These are phyloP conservation scores for Wickerhamiella shivajii DNA, from an alignment of 805 yeast genomes.

Conservation along the genomic window DNA sequence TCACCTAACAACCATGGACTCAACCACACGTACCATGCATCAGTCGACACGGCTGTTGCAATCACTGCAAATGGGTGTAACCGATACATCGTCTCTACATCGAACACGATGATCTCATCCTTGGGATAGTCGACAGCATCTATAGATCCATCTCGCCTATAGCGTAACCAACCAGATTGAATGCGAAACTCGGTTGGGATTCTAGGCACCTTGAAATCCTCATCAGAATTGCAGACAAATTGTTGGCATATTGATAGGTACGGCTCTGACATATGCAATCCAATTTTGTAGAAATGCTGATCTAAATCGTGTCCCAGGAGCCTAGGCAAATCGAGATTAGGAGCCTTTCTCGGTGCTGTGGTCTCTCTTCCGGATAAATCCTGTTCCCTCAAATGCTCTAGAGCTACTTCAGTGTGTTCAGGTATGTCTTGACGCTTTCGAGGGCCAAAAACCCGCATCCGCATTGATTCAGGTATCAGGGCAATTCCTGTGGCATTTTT, in stretches of 20 bases:
- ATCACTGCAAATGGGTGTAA: constrained; percentile 58
- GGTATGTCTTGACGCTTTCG: constrained; percentile 1
- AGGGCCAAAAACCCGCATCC: constrained; percentile 14
- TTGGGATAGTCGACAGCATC: constrained; percentile 48
- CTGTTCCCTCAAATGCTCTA: constrained; percentile 12
- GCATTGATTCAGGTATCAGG: constrained; percentile 6
- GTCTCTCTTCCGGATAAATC: constrained; percentile 14
- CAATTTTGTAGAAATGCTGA: constrained; percentile 68
- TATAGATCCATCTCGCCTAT: constrained; percentile 44
- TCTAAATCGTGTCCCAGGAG: constrained; percentile 62
- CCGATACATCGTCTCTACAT: constrained; percentile 76
- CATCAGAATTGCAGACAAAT: constrained; percentile 22
- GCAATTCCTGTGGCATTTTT: constrained; percentile 7
- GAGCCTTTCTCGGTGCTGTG: constrained; percentile 6
- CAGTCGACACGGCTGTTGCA: constrained; percentile 62
- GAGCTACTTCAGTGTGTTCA: constrained; percentile 6
- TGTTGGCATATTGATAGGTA: constrained; percentile 38
- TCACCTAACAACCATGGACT: constrained; percentile 65
- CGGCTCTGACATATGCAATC: constrained; percentile 42
- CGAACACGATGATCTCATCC: constrained; percentile 67
- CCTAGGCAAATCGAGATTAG: constrained; percentile 37
- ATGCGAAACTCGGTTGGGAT: constrained; percentile 34
- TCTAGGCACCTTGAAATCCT: constrained; percentile 30
- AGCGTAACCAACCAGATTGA: constrained; percentile 70
- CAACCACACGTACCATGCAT: constrained; percentile 92